These are phyloP conservation scores for Chrysoporthe cubensis DNA, from an alignment of 2,329 filamentous ascomycete genomes.

Conservation along the genomic window DNA sequence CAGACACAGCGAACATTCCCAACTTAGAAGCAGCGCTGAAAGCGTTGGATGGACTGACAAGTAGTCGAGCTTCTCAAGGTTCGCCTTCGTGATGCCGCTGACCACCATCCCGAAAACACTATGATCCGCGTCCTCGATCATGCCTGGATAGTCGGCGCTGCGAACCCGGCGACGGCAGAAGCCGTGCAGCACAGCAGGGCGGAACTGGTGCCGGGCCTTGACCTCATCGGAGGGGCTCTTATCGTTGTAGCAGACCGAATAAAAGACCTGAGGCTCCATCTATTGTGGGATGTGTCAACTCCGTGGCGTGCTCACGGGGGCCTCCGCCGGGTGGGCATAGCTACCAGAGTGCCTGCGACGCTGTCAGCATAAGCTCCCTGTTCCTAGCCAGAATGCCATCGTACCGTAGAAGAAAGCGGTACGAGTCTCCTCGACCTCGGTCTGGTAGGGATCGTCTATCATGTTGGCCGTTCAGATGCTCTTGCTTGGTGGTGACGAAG, in stretches of 20 bases:
- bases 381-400: constrained; percentile 21
- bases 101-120: constrained; percentile 77
- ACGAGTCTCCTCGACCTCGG: constrained; percentile 27
- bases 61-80: constrained; percentile 74
- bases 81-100: constrained; percentile 75
- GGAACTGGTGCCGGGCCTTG: constrained; percentile 62
- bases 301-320: neutral
- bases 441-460: constrained; percentile 10
- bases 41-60: constrained; percentile 50
- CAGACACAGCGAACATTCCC: neutral
- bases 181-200: constrained; percentile 74
- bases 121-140: constrained; percentile 60
- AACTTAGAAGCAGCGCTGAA: neutral
- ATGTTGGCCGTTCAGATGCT: neutral
- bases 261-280: constrained; percentile 88
- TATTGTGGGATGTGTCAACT: constrained; percentile 31
- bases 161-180: constrained; percentile 73
- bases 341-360: constrained; percentile 44
- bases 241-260: constrained; percentile 76
- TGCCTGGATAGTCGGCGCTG: constrained; percentile 78
- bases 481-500: neutral
- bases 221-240: constrained; percentile 52
- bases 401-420: constrained; percentile 64
- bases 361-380: constrained; percentile 31
- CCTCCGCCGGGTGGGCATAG: neutral